Conservation (phyloP, 2,329 filamentous ascomycete genomes). For the Pseudopyricularia cyperi region DNA sequence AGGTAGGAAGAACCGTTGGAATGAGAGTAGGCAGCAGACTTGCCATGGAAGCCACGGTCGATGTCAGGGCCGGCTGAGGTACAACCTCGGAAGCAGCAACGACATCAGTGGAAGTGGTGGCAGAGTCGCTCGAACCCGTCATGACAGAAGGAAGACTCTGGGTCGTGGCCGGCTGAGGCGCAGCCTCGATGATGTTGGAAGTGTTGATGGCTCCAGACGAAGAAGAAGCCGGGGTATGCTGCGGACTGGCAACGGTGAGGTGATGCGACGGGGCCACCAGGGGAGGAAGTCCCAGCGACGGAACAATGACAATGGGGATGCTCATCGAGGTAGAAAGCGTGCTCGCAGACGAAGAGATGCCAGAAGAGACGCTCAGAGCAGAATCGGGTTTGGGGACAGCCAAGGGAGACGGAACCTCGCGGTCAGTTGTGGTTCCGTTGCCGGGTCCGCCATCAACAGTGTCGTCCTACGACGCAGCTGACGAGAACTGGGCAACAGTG, state of each 20-base stretch:
- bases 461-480: constrained; percentile 1
- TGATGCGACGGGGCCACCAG: background rate
- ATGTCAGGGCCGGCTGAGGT: background rate
- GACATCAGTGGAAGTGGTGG: background rate
- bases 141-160: background rate
- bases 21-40: background rate
- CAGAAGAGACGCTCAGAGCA: constrained; percentile 1
- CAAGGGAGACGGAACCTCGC: background rate
- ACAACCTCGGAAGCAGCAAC: background rate
- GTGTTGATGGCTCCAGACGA: background rate
- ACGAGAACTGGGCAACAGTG: constrained; percentile 39
- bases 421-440: background rate
- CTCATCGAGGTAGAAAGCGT: background rate
- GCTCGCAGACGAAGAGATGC: constrained; percentile 4
- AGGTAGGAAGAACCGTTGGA: background rate
- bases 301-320: background rate
- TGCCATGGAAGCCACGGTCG: background rate
- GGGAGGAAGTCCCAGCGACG: background rate
- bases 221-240: background rate
- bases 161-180: background rate
- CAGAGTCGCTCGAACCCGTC: background rate
- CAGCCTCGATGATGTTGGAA: background rate
- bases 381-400: background rate
- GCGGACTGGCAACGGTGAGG: background rate
- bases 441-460: background rate